Evolutionary conservation across 805 yeast genomes (phyloP).

Genomic region (Myxozyma mucilagina): DNA sequence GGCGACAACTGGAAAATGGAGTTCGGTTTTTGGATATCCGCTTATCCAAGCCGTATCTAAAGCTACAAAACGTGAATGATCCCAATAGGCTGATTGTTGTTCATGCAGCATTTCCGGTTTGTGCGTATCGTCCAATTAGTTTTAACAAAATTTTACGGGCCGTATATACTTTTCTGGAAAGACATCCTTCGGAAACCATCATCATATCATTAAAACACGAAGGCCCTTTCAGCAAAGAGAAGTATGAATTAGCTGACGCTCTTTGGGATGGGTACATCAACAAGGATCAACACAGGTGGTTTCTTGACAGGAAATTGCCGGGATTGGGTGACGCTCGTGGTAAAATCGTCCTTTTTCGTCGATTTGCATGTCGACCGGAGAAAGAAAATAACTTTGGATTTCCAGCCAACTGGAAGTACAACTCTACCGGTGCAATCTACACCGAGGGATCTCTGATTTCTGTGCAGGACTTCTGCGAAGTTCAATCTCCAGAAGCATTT

Average conservation of each 20-base stretch:
- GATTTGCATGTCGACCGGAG: constrained; percentile 46
- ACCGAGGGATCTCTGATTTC: constrained; percentile 42
- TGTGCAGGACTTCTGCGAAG: constrained; percentile 76
- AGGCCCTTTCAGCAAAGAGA: constrained; percentile 67
- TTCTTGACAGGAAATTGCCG: constrained; percentile 57
- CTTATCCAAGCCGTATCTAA: constrained; percentile 58
- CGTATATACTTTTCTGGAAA: constrained; percentile 56
- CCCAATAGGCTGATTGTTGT: constrained; percentile 59
- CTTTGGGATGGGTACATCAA: constrained; percentile 60
- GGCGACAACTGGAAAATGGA: constrained; percentile 67
- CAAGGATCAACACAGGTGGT: constrained; percentile 58
- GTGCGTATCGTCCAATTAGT: constrained; percentile 56
- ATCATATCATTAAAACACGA: constrained; percentile 72
- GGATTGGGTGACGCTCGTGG: constrained; percentile 64
- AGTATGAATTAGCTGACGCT: constrained; percentile 61
- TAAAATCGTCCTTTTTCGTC: constrained; percentile 62
- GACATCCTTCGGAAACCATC: constrained; percentile 59
- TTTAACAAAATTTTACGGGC: constrained; percentile 56
- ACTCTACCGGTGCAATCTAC: constrained; percentile 67
- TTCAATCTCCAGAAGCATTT: constrained; percentile 54
- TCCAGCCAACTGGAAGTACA: constrained; percentile 69
- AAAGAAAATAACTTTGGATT: constrained; percentile 53
- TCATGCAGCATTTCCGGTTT: constrained; percentile 77
- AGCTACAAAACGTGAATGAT: constrained; percentile 41
- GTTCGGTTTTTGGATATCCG: constrained; percentile 75